phyloP scores from a whole-genome alignment of 192 early-diverging fungal species.

The Umbelopsis sp. region DNA sequence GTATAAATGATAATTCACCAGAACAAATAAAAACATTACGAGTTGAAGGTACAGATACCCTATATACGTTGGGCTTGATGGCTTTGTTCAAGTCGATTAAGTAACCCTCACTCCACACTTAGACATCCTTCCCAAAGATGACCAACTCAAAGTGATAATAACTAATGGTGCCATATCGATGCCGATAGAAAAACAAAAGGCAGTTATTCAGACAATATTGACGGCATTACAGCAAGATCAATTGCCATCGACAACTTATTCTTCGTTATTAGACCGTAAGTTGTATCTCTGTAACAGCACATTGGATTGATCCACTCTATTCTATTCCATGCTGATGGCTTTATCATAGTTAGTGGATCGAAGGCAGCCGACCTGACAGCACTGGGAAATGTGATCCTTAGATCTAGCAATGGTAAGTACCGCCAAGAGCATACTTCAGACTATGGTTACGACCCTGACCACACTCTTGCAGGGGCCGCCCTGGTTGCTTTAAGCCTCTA shows the following conservation, averaged over 20 bases:
- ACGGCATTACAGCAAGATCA: slow-evolving; percentile 1
- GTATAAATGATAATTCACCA: background rate
- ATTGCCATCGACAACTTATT: background rate
- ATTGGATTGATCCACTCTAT: background rate
- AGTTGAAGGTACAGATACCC: background rate
- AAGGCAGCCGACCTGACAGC: background rate
- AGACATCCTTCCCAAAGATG: slow-evolving; percentile 28
- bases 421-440: background rate
- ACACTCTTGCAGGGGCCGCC: background rate
- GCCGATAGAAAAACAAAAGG: slow-evolving; percentile 26
- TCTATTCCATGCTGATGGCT: background rate
- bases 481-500: slow-evolving; percentile 43
- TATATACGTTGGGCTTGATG: too few species aligned
- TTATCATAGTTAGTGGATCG: background rate
- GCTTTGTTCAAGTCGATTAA: too few species aligned
- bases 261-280: background rate
- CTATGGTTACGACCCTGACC: background rate
- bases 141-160: slow-evolving; percentile 11
- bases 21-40: background rate
- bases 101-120: too few species aligned
- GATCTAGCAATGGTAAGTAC: background rate
- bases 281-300: background rate
- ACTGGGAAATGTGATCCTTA: background rate
- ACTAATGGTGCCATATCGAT: background rate
- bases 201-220: background rate